Evolutionary conservation across 768 basidiomycete species (phyloP), one percentile per base, ranked within the genome.

Genomic region (Lentinula edodes): DNA sequence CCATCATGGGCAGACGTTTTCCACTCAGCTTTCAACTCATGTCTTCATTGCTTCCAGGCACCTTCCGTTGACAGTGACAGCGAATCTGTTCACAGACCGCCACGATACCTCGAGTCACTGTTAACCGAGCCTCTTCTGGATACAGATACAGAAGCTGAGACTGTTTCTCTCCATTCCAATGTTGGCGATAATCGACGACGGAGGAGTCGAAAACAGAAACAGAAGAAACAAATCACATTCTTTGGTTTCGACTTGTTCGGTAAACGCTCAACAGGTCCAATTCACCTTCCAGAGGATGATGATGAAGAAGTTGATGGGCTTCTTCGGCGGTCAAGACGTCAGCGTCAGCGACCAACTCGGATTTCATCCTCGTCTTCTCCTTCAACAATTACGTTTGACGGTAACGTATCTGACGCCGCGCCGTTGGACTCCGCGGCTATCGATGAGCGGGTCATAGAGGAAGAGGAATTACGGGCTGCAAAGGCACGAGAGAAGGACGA

Each of bases 181-280:
- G 71, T 84, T 5, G 84, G 81, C 23, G 64, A 74, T 36, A 65
- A 71, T 65, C 66, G 72, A 64, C 64, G 65, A 20, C 70, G 75
- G 67, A 28, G 28, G 28, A 28, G 28, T 28, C 68, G 73, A 63
- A 63, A 72, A 64, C 71, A 72, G 70, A 65, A 71, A 64, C 45
- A 69, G 61, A 69, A 72, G 56, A 66, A 71, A 56, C 66, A 63
- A 72, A 82, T 89, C 66, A 81, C 79, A 8, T 67, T 91, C 7
- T 89, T 89, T 62, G 89, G 89, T 6, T 88, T 75, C 63, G 76
- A 86, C 56, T 76, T 89, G 2, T 89, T 91, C 63, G 89, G 89
- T n/a, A 77, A 77, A 20, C 63, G 63, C 35, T 65, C 69, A 18
- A 77, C 84, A 0, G 60, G 60, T n/a, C 34, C 45, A 51, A 83